A percentile compares a stretch with the other conserved stretches of the same genome.
Conservation (phyloP, 768 basidiomycete genomes). For the Aureoboletus auriporus region DNA sequence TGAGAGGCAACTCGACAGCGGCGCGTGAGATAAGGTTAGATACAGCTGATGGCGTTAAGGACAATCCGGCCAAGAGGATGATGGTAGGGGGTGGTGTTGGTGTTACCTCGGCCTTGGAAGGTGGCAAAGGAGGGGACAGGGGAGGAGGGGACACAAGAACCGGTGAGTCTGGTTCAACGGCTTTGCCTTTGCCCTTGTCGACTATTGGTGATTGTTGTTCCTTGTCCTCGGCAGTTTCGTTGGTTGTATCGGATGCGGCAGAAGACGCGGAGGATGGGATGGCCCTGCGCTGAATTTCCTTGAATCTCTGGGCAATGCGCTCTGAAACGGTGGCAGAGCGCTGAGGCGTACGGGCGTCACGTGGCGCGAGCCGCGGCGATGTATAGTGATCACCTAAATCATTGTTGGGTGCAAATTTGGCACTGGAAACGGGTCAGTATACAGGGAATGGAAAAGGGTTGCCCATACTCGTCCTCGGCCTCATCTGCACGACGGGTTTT, state of each 20-base stretch:
- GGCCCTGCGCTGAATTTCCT: conserved; percentile 65
- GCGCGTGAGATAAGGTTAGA: conserved; percentile 71
- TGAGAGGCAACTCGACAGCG: conserved; percentile 64
- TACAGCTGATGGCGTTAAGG: conserved; percentile 59
- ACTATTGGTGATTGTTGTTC: conserved; percentile 44
- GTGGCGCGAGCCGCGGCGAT: conserved; percentile 67
- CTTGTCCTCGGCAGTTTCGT: conserved; percentile 30
- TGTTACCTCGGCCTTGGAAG: conserved; percentile 36
- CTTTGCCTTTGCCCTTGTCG: conserved; percentile 84
- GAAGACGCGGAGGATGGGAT: conserved; percentile 31
- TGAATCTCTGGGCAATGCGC: conserved; percentile 78
- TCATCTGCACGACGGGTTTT: conserved; percentile 88
- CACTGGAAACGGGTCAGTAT: conserved; percentile 43
- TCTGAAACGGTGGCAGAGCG: conserved; percentile 82
- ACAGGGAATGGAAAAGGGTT: not conserved
- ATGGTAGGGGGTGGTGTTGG: conserved; percentile 45
- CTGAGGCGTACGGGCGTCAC: conserved; percentile 50
- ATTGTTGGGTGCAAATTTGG: conserved; percentile 78
- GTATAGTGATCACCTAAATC: conserved; percentile 68
- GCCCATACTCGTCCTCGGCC: conserved; percentile 85
- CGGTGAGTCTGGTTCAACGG: conserved; percentile 37
- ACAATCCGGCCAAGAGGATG: conserved; percentile 72
- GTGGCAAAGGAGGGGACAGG: conserved; percentile 58
- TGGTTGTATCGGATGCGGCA: conserved; percentile 16
- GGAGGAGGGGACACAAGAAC: conserved; percentile 52